Evolutionary conservation across 257 asterid genomes (phyloP), one percentile per base, ranked within the genome.

Genomic region (Ilex aquifolium): DNA sequence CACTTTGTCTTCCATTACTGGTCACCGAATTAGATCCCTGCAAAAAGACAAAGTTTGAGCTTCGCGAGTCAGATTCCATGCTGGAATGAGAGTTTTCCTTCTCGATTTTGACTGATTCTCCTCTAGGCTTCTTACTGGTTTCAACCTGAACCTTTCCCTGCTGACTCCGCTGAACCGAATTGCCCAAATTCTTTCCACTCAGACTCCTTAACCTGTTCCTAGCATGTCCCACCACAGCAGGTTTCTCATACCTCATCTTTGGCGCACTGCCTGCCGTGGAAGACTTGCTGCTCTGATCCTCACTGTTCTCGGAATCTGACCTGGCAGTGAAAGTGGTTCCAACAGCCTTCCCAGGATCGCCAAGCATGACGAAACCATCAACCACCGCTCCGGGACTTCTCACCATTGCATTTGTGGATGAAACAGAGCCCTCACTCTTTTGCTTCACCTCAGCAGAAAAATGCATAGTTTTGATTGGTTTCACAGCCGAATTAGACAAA

Each of bases 11-110:
- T 39, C 88, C 82, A 60, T 87, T 85, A 76, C 77, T 83, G 31
- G 75, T 56, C 14, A 56, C 74, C 58, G 76, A 76, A 70, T 63
- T 59, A 56, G 52, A 72, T 61, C 88, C 96, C 96, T 80, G 96
- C 91, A 75, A 56, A 78, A 80, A 88, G 59, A 84, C 73, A 81
- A 82, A 79, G 78, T 80, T 72, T 78, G 78, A 80, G 77, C 89
- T 91, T 72, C 75, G 85, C 66, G 83, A 91, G 87, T 91, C 95
- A 81, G 96, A 88, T 73, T 88, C 97, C 89, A 88, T 56, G 80
- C 96, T 85, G 93, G 96, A 90, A 79, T 81, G 93, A 77, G 93
- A 85, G 85, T 78, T 84, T 75, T 84, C 91, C 80, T 80, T 84
- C 90, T 87, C 91, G 79, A 81, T 79, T 80, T 88, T 88, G 88